Conservation (phyloP, 306 rosid species). For the Lablab purpureus region DNA sequence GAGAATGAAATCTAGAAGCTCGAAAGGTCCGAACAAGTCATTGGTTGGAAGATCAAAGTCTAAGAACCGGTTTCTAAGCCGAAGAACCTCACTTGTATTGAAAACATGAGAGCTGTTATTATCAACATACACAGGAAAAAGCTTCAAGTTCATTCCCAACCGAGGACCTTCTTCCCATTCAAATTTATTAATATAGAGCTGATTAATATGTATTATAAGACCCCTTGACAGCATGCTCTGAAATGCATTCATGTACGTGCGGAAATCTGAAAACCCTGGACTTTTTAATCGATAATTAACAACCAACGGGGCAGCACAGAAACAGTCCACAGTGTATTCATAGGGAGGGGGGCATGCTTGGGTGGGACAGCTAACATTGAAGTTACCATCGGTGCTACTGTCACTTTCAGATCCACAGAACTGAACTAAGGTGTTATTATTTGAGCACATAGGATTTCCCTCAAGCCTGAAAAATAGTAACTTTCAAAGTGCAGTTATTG, state of each 20-base stretch:
- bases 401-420: slow-evolving; percentile 62
- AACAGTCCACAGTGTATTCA: slow-evolving; percentile 58
- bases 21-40: slow-evolving; percentile 81
- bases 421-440: slow-evolving; percentile 47
- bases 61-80: slow-evolving; percentile 61
- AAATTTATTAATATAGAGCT: slow-evolving; percentile 56
- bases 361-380: slow-evolving; percentile 48
- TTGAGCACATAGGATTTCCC: slow-evolving; percentile 85
- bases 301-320: slow-evolving; percentile 72
- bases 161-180: slow-evolving; percentile 74
- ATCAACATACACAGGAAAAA: slow-evolving; percentile 65
- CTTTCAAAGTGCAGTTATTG: neutral
- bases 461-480: slow-evolving; percentile 67
- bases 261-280: slow-evolving; percentile 80
- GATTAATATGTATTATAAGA: slow-evolving; percentile 53
- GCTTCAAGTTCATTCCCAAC: slow-evolving; percentile 69
- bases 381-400: slow-evolving; percentile 34
- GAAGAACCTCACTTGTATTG: slow-evolving; percentile 65
- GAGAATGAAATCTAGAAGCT: slow-evolving; percentile 61
- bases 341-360: slow-evolving; percentile 71
- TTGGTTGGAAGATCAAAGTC: slow-evolving; percentile 61
- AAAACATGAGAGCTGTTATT: slow-evolving; percentile 39
- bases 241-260: slow-evolving; percentile 49
- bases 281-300: slow-evolving; percentile 83
- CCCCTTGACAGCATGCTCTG: slow-evolving; percentile 57